Conservation (phyloP, 2,329 filamentous ascomycete species). For the Trichoderma sp. region DNA sequence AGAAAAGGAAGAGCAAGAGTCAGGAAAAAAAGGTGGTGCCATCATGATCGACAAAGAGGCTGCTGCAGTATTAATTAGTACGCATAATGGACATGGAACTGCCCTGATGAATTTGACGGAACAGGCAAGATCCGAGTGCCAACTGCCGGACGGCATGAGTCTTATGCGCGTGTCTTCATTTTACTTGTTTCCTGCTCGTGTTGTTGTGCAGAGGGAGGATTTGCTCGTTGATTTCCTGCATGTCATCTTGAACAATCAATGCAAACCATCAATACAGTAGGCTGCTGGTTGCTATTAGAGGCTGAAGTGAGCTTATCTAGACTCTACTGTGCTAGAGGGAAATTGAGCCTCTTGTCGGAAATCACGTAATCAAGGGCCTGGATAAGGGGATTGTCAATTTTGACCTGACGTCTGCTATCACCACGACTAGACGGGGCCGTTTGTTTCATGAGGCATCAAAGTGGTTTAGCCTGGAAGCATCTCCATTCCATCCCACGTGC, state of each 20-base stretch:
- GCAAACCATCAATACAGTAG: neutral
- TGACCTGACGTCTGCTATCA: conserved; percentile 4
- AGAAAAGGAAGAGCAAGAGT: neutral
- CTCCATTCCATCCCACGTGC: conserved; percentile 13
- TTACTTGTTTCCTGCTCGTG: neutral
- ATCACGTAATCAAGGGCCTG: conserved; percentile 12
- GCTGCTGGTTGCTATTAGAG: neutral
- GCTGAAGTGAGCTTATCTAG: neutral
- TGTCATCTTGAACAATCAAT: neutral
- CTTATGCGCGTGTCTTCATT: neutral
- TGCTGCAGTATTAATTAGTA: neutral
- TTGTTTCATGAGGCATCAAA: conserved; percentile 14
- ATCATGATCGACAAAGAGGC: conserved; percentile 1
- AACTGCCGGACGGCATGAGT: neutral
- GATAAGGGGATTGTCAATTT: neutral
- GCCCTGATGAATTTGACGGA: conserved; percentile 1
- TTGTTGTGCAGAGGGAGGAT: neutral
- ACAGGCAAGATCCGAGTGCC: neutral
- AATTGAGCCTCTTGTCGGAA: neutral
- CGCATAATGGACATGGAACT: neutral
- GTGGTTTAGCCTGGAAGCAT: conserved; percentile 11
- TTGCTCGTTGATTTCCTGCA: neutral
- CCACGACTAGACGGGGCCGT: neutral
- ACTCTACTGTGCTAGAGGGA: neutral
- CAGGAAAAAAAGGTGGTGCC: neutral